These are phyloP conservation scores for Quercus tomentella DNA, from an alignment of 331 rosid species.

Conservation along the genomic window DNA sequence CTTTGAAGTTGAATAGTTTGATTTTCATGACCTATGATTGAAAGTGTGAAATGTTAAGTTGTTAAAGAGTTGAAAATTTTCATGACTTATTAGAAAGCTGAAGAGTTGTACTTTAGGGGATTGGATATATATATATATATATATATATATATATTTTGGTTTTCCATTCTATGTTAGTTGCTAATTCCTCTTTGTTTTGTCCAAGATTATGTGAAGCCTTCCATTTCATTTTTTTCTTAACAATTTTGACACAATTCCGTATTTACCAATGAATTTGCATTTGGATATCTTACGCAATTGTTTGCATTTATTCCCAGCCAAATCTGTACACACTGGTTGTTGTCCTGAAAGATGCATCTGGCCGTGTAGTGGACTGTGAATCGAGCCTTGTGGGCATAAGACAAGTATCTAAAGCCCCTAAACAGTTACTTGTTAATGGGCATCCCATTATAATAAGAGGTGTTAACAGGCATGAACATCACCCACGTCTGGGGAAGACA, in stretches of 20 bases:
- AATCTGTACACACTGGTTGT: slow-evolving; percentile 76
- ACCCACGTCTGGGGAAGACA: slow-evolving; percentile 91
- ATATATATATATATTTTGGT: too few relatives aligned
- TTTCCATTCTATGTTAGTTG: not conserved
- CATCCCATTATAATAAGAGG: slow-evolving; percentile 78
- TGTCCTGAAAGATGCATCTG: slow-evolving; percentile 68
- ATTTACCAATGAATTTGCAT: slow-evolving; percentile 2
- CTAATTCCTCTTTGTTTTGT: not conserved
- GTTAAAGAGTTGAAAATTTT: not conserved
- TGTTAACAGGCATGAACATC: slow-evolving; percentile 96
- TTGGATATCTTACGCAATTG: slow-evolving; percentile 4
- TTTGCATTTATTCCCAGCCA: slow-evolving; percentile 55
- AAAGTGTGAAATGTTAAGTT: not conserved
- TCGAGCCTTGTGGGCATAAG: slow-evolving; percentile 80
- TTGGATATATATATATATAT: too few relatives aligned
- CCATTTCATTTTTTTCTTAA: not conserved
- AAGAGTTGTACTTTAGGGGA: not conserved
- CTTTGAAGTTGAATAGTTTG: not conserved
- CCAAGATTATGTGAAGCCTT: not conserved
- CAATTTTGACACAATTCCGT: not conserved
- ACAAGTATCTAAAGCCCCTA: slow-evolving; percentile 72
- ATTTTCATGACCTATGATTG: not conserved
- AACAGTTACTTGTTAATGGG: slow-evolving; percentile 91
- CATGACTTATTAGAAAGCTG: not conserved
- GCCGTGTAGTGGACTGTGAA: slow-evolving; percentile 72